These are phyloP conservation scores for Leccinum imitatum DNA, from an alignment of 768 basidiomycete species.

Conservation along the genomic window DNA sequence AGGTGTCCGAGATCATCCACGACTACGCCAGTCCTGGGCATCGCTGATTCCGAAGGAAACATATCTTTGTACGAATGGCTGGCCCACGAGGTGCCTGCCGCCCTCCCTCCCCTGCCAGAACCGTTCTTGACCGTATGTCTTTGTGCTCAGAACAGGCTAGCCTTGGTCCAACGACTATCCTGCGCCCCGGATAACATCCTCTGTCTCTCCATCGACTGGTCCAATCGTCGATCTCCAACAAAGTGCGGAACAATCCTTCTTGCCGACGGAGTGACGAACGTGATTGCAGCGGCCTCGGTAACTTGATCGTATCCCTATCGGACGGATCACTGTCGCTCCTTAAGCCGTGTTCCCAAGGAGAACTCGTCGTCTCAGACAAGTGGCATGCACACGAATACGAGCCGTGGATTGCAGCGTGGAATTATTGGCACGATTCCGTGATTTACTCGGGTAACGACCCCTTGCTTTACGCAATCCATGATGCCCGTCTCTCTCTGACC, in stretches of 20 bases:
- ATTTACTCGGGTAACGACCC: conserved; percentile 76
- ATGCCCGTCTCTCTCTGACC: neutral
- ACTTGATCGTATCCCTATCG: conserved; percentile 79
- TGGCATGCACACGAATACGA: conserved; percentile 95
- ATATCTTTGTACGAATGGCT: conserved; percentile 64
- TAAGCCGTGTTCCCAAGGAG: conserved; percentile 43
- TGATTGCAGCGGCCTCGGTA: conserved; percentile 45
- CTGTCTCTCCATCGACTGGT: conserved; percentile 94
- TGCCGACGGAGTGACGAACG: conserved; percentile 1
- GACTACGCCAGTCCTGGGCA: conserved; percentile 52
- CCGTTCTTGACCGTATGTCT: neutral
- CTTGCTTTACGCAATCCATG: neutral
- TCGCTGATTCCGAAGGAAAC: conserved; percentile 85
- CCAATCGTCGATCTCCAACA: conserved; percentile 57
- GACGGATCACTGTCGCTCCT: conserved; percentile 71
- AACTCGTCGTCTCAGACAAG: conserved; percentile 46
- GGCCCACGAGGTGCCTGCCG: conserved; percentile 40
- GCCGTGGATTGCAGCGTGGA: conserved; percentile 92
- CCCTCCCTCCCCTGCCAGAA: neutral
- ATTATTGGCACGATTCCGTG: conserved; percentile 78
- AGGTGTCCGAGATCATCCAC: conserved; percentile 60
- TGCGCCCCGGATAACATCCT: conserved; percentile 58
- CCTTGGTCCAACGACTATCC: conserved; percentile 40
- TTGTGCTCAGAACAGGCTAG: conserved; percentile 39
- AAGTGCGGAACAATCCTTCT: conserved; percentile 37